Conservation (phyloP, 2,329 filamentous ascomycete species). For the Scleromitrula shiraiana region DNA sequence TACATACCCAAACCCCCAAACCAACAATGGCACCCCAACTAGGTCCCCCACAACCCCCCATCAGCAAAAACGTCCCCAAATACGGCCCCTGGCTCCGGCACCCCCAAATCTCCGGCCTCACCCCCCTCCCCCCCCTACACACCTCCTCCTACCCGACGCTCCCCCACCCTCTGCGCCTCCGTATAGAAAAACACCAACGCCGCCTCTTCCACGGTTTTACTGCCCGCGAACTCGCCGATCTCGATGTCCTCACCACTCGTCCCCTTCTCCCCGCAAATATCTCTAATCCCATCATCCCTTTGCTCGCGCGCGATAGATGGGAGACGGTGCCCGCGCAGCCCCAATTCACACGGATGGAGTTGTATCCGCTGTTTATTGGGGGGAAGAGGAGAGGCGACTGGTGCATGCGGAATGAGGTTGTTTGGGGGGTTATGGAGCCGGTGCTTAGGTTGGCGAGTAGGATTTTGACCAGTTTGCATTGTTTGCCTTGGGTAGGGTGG, state of each 20-base stretch:
- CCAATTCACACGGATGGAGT: background rate
- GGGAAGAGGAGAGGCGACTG: conserved; percentile 9
- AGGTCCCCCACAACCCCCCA: too few species aligned
- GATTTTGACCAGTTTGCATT: conserved; percentile 14
- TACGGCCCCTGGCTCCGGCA: background rate
- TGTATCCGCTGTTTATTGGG: conserved; percentile 11
- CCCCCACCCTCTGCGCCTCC: background rate
- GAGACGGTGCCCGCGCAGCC: conserved; percentile 1
- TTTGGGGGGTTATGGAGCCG: conserved; percentile 17
- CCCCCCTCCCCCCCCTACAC: background rate
- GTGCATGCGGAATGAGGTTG: conserved; percentile 14
- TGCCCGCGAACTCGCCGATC: conserved; percentile 11
- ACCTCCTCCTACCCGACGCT: background rate
- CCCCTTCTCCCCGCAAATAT: conserved; percentile 7
- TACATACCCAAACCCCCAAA: too few species aligned
- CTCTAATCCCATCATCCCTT: conserved; percentile 11
- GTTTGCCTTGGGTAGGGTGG: conserved; percentile 13
- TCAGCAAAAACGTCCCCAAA: background rate
- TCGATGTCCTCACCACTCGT: conserved; percentile 16
- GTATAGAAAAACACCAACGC: conserved; percentile 8
- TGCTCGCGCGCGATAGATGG: conserved; percentile 11
- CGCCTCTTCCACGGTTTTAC: conserved; percentile 11
- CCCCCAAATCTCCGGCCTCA: background rate
- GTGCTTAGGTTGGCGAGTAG: conserved; percentile 23
- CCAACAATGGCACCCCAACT: too few species aligned